Conservation (phyloP, 495 filamentous ascomycete species). For the Astrocystis sublimbata region DNA sequence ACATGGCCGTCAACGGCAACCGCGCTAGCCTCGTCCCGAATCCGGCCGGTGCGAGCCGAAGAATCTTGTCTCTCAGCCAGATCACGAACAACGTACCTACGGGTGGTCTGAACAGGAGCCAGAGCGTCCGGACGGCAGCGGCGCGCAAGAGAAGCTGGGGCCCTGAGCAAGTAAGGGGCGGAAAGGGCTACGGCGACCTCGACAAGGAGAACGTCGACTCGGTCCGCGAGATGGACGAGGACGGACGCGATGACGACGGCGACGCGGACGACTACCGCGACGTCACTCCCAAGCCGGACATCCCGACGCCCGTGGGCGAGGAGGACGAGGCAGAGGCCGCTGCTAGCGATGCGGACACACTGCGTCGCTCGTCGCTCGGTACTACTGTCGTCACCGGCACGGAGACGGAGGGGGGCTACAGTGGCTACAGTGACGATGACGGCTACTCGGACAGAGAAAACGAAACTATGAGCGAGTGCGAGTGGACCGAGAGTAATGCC, state of each 20-base stretch:
- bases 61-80: conserved; percentile 86
- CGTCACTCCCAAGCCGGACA: conserved; percentile 18
- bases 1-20: conserved; percentile 45
- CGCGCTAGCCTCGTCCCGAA: conserved; percentile 45
- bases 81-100: conserved; percentile 73
- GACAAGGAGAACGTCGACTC: conserved; percentile 49
- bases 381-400: conserved; percentile 59
- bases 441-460: conserved; percentile 25
- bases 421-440: conserved; percentile 24
- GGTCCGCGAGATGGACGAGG: conserved; percentile 47
- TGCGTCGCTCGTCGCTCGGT: conserved; percentile 34
- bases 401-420: conserved; percentile 53
- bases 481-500: conserved; percentile 38
- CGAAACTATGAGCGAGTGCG: conserved; percentile 41
- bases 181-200: conserved; percentile 50
- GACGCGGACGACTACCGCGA: conserved; percentile 15
- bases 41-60: conserved; percentile 59
- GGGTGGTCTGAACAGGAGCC: conserved; percentile 61
- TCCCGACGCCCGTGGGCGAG: conserved; percentile 3
- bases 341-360: conserved; percentile 31
- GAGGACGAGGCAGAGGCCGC: conserved; percentile 24
- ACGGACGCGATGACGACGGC: conserved; percentile 24
- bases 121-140: conserved; percentile 65
- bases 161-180: conserved; percentile 41
- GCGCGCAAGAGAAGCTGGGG: conserved; percentile 80